Conservation (phyloP, 441 rosid genomes). For the Erysimum cheiri region DNA sequence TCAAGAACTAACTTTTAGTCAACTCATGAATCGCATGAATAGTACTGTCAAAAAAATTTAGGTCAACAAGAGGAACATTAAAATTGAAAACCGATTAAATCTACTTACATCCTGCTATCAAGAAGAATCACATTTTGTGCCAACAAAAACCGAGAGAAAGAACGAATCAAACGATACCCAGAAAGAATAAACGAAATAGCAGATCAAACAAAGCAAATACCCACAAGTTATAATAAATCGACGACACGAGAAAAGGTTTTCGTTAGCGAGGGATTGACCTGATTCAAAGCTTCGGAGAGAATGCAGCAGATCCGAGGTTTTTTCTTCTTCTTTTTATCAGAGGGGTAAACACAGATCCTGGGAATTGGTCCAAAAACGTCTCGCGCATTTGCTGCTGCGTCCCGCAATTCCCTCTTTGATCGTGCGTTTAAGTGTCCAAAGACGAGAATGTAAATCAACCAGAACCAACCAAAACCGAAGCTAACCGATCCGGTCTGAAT, state of each 20-base stretch:
- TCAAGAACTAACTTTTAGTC: constrained; percentile 27
- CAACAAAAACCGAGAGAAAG: neutral
- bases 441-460: neutral
- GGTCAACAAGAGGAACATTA: neutral
- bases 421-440: constrained; percentile 33
- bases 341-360: constrained; percentile 25
- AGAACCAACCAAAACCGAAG: constrained; percentile 10
- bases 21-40: constrained; percentile 15
- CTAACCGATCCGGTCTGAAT: constrained; percentile 16
- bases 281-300: constrained; percentile 32
- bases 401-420: constrained; percentile 41
- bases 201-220: constrained; percentile 25
- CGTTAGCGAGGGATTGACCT: constrained; percentile 36
- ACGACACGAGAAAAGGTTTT: neutral
- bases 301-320: constrained; percentile 35
- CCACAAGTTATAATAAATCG: constrained; percentile 1
- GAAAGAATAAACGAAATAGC: neutral
- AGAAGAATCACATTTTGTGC: constrained; percentile 8
- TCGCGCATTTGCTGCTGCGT: constrained; percentile 47
- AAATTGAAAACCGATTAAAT: neutral
- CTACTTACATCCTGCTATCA: constrained; percentile 7
- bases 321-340: constrained; percentile 6
- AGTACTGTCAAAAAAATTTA: neutral
- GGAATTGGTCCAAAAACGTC: constrained; percentile 44
- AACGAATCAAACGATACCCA: constrained; percentile 6